These are phyloP conservation scores for Ormosia semicastrata DNA, from an alignment of 306 rosid genomes.

Conservation along the genomic window DNA sequence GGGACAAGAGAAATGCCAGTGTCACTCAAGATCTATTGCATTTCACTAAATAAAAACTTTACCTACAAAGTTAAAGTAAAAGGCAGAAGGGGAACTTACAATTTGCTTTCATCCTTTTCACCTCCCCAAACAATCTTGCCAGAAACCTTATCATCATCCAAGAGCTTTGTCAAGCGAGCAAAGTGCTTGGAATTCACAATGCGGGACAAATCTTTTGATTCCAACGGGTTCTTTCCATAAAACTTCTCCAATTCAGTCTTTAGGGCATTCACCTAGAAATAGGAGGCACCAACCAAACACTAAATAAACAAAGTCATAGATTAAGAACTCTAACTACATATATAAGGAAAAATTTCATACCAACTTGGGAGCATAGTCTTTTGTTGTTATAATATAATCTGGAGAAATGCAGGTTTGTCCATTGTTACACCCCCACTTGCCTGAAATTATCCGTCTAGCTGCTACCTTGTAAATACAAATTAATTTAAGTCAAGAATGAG, in stretches of 20 bases:
- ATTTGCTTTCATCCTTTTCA: conserved; percentile 63
- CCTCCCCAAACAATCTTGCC: conserved; percentile 90
- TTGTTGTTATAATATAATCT: conserved; percentile 75
- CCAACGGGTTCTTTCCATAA: conserved; percentile 78
- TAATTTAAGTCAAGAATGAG: conserved; percentile 24
- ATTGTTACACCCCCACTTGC: conserved; percentile 92
- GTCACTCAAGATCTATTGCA: not conserved
- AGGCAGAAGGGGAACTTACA: conserved; percentile 56
- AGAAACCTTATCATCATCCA: conserved; percentile 90
- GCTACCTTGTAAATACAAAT: conserved; percentile 58
- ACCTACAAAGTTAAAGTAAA: not conserved
- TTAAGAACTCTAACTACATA: conserved; percentile 11
- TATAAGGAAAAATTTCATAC: conserved; percentile 41
- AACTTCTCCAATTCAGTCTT: conserved; percentile 72
- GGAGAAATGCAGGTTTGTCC: conserved; percentile 97
- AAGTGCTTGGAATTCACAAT: conserved; percentile 84
- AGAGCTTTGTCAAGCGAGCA: conserved; percentile 75
- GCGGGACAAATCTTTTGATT: conserved; percentile 89
- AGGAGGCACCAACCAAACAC: conserved; percentile 13
- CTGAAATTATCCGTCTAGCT: conserved; percentile 77
- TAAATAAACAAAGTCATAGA: conserved; percentile 12
- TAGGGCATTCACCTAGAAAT: conserved; percentile 69
- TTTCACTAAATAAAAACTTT: conserved; percentile 12
- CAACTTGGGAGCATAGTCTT: conserved; percentile 84
- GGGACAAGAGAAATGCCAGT: conserved; percentile 7